phyloP scores from a whole-genome alignment of 805 yeast species.

The Yarrowia yakushimensis region DNA sequence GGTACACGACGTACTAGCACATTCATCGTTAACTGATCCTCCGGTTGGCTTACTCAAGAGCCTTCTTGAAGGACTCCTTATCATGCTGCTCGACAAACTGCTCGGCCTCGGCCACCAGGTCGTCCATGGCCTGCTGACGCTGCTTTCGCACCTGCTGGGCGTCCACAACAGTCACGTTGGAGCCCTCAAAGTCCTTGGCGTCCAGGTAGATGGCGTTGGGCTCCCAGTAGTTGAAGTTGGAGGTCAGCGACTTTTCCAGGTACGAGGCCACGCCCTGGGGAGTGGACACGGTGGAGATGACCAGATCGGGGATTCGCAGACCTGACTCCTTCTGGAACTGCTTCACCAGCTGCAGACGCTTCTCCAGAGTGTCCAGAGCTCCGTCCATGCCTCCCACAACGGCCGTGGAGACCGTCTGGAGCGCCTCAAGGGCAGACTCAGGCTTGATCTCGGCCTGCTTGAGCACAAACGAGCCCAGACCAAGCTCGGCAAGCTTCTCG shows the following conservation, averaged over 20 bases:
- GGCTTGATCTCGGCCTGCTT: constrained; percentile 26
- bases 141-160: constrained; percentile 47
- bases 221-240: constrained; percentile 55
- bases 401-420: not conserved
- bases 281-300: constrained; percentile 44
- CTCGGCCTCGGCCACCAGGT: constrained; percentile 48
- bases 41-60: not conserved
- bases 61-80: constrained; percentile 33
- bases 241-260: constrained; percentile 40
- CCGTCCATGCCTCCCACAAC: constrained; percentile 15
- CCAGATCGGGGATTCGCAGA: constrained; percentile 51
- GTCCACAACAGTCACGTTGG: constrained; percentile 48
- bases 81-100: constrained; percentile 35
- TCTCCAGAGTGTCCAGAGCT: constrained; percentile 39
- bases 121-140: constrained; percentile 46
- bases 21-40: too few species aligned
- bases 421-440: constrained; percentile 2
- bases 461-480: not conserved
- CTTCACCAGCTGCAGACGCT: constrained; percentile 51
- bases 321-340: constrained; percentile 48
- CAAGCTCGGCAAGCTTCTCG: not conserved
- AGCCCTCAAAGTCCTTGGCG: constrained; percentile 51
- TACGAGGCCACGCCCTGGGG: constrained; percentile 42
- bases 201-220: constrained; percentile 73
- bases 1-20: too few species aligned